Base-by-base conservation (phyloP, 495 filamentous ascomycete species). In the Hypomontagnella monticulosa region DNA sequence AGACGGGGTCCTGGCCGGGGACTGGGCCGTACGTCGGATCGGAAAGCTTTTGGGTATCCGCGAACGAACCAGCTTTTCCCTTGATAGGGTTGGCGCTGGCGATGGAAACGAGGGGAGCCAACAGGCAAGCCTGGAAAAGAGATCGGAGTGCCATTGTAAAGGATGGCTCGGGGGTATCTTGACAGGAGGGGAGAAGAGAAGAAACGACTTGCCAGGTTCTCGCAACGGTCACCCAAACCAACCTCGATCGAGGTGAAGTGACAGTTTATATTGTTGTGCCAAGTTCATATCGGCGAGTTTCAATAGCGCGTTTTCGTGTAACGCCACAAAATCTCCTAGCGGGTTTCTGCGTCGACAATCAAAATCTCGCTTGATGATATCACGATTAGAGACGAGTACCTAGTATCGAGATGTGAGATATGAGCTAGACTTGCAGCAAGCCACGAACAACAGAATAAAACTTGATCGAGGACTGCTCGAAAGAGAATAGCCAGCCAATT, bases 1-100 rank as follows among this genome's bases (percentile, higher is more conserved):
- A 83, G 36, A 78, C 53, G 10, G 78, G 65, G 9, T 74, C 75
- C 59, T 81, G 34, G 3, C 82, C 82, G 6, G 81, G 80, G 12
- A 79, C 67, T 14, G 76, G 78, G 47, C 77, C 77, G 57, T 73
- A 78, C 0, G 37, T 70, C 2, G 77, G 76, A 51, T 79, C 72
- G 8, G 77, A 67, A 30, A 79, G 71, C 37, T 67, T 69, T 59
- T 79, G 75, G n/a, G 73, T 59, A 15, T 75, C 69, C 18, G 38
- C 38, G 38, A 63, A 63, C 9, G 55, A 51, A 3, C 60, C 60
- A 5, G 20, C 14, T 42, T 50, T 63, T 4, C 66, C 66, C 15
- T 34, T 14, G 37, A 63, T 34, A 16, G 66, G 60, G 8, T 59
- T 59, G n/a, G 66, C 66, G n/a, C 43, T 33, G 7, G 50, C 55